These are phyloP conservation scores for Calvatia gigantea DNA, from an alignment of 768 basidiomycete genomes.

Conservation along the genomic window DNA sequence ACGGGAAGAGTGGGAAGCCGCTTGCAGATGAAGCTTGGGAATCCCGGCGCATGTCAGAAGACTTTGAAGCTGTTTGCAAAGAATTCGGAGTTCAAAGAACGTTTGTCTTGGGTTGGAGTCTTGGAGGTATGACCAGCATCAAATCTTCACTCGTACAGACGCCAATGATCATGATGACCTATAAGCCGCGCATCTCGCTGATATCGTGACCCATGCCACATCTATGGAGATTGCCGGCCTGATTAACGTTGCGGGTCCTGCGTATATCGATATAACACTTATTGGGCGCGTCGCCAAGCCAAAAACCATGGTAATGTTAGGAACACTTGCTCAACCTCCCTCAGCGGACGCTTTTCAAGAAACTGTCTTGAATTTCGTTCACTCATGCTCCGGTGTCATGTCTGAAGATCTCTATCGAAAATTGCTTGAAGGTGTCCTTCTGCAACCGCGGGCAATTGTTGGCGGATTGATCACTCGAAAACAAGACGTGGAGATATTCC, in stretches of 20 bases:
- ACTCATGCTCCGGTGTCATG: conserved; percentile 15
- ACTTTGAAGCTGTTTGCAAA: conserved; percentile 27
- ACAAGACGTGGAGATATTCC: conserved; percentile 22
- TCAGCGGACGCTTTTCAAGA: conserved; percentile 22
- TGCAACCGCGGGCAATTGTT: conserved; percentile 23
- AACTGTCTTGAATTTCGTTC: conserved; percentile 19
- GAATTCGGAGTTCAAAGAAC: conserved; percentile 26
- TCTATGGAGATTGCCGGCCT: conserved; percentile 24
- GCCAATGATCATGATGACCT: neutral
- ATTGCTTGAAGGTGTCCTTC: conserved; percentile 21
- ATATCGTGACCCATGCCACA: conserved; percentile 22
- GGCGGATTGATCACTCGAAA: conserved; percentile 19
- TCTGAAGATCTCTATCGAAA: conserved; percentile 15
- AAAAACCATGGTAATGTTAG: conserved; percentile 15
- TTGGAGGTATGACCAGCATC: neutral
- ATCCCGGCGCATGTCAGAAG: conserved; percentile 25
- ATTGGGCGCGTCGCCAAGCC: conserved; percentile 18
- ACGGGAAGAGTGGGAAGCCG: conserved; percentile 29
- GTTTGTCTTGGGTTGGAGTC: conserved; percentile 31
- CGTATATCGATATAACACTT: conserved; percentile 22
- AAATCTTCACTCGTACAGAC: neutral
- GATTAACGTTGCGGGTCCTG: conserved; percentile 23
- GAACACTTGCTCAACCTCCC: conserved; percentile 17
- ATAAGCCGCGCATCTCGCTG: conserved; percentile 21
- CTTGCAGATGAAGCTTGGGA: conserved; percentile 21